Evolutionary conservation across 352 stramenopile species (phyloP), one percentile per base, ranked within the genome.

Genomic region (Globisporangium carolinianum): DNA sequence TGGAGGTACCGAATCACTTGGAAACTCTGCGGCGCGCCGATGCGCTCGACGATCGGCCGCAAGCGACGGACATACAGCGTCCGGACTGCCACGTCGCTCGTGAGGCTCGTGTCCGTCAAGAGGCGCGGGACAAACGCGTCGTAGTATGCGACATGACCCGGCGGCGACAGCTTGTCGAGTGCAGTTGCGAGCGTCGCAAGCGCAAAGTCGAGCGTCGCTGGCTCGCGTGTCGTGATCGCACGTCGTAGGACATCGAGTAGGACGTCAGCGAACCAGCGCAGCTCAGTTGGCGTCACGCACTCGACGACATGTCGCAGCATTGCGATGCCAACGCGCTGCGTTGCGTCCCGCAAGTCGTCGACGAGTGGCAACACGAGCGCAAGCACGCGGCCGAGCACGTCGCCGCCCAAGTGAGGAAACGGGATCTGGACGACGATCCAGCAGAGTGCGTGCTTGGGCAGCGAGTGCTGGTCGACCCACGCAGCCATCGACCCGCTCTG

Each of bases 251-350:
- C 79, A 46, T 93, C 76, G 11, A 93, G 62, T 11, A 95, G 53
- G 9, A 92, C 69, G 49, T 95, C 77, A 12, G 69, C 66, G 60
- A 92, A 92, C 85, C 85, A 95, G 14, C 79, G 79, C 55, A 95
- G 59, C 66, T 95, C 85, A 0, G 83, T 91, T 0, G 68, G 51
- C 0, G 83, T 93, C 18, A 87, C 76, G 45, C 83, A 79, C 5
- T 62, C 45, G 0, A 89, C 67, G 49, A 93, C 67, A 57, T 91
- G 85, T 35, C 60, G 65, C 47, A 95, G 62, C 45, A 95, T 65
- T 14, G 60, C 59, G 9, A 76, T 76, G 4, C 85, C 85, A 42
- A 90, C 68, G 17, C 75, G 55, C 42, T 93, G 83, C 3, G 79
- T 86, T 12, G 71, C 55, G 50, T 89, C 71, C 3, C 55, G 79